Percentiles rank a stretch among this genome's conserved stretches.
phyloP scores from a whole-genome alignment of 2,329 filamentous ascomycete species.

The Colletotrichum chlorophyti region DNA sequence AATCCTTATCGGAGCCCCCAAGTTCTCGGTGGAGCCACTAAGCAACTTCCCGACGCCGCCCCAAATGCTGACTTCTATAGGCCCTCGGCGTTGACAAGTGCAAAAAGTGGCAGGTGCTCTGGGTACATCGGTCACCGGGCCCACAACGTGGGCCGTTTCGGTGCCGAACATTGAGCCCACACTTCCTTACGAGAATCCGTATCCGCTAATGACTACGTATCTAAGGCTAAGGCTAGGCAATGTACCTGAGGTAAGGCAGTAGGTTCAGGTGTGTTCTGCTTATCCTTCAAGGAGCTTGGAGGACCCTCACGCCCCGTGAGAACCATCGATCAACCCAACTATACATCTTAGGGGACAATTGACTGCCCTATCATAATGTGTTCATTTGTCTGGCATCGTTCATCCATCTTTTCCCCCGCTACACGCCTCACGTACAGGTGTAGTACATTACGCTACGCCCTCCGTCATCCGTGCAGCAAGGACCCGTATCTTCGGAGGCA shows the following conservation, averaged over 20 bases:
- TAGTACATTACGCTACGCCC: neutral
- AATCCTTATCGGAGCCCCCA: slow-evolving; percentile 22
- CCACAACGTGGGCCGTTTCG: slow-evolving; percentile 1
- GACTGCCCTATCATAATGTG: slow-evolving; percentile 12
- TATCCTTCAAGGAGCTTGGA: too few species aligned
- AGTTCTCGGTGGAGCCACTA: neutral
- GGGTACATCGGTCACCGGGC: neutral
- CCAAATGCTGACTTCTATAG: neutral
- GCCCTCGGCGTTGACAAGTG: too few species aligned
- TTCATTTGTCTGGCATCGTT: slow-evolving; percentile 3
- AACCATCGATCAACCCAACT: too few species aligned
- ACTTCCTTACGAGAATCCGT: too few species aligned
- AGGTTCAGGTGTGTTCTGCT: too few species aligned
- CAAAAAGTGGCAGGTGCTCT: too few species aligned
- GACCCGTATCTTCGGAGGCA: slow-evolving; percentile 15
- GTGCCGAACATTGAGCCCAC: slow-evolving; percentile 2
- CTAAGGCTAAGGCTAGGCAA: too few species aligned
- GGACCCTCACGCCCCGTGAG: too few species aligned
- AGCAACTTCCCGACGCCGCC: neutral
- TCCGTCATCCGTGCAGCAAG: neutral
- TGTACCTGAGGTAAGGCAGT: neutral
- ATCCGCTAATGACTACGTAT: too few species aligned
- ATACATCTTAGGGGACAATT: too few species aligned
- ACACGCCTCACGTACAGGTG: neutral
- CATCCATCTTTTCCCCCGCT: neutral